phyloP scores from a whole-genome alignment of 2,329 filamentous ascomycete genomes.

The Colletotrichum lupini region DNA sequence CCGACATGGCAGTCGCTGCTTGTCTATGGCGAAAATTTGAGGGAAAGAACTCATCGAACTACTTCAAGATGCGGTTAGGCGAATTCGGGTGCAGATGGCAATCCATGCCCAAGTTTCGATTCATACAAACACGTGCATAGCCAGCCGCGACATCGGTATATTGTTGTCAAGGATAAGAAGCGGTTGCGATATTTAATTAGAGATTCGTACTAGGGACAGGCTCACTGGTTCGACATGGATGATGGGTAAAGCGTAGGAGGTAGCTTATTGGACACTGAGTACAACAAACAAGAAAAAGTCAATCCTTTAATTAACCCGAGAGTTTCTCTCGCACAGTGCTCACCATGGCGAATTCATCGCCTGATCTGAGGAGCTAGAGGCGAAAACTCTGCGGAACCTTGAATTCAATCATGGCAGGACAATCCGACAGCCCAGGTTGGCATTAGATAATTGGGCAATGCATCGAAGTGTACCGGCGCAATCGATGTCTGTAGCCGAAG shows the following conservation, averaged over 20 bases:
- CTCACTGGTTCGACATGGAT: background rate
- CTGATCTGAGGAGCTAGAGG: background rate
- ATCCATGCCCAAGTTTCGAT: too few species aligned
- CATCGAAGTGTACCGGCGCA: background rate
- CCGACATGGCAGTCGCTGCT: too few species aligned
- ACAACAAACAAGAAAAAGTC: background rate
- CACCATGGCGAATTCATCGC: background rate
- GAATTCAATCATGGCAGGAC: background rate
- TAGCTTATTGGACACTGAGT: background rate
- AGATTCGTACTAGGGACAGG: background rate
- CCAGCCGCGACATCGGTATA: too few species aligned
- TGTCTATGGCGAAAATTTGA: too few species aligned
- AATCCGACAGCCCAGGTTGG: background rate
- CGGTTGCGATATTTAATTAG: background rate
- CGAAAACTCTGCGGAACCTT: background rate
- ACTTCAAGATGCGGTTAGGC: too few species aligned
- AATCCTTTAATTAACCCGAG: background rate
- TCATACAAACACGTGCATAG: too few species aligned
- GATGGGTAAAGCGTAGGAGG: background rate
- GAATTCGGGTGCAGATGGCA: too few species aligned
- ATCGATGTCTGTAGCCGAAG: background rate
- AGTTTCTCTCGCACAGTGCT: background rate
- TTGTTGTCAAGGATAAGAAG: background rate
- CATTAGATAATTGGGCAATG: constrained; percentile 11
- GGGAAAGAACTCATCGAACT: too few species aligned